phyloP scores from a whole-genome alignment of 2,329 filamentous ascomycete genomes.

The Pseudopithomyces maydicus region DNA sequence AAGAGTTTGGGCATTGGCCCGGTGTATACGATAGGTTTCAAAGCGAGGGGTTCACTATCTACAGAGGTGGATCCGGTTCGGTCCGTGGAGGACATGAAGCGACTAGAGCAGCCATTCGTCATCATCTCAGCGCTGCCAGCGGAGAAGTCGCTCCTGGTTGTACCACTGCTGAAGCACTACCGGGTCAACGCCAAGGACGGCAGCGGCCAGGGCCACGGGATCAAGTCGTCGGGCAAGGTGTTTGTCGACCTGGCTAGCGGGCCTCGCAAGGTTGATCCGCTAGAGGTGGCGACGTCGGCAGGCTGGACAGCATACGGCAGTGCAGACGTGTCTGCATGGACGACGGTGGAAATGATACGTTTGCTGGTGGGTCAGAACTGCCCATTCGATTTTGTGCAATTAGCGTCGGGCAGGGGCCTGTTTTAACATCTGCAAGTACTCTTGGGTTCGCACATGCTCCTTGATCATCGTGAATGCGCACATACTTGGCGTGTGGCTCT shows the following conservation, averaged over 20 bases:
- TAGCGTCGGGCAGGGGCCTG: constrained; percentile 67
- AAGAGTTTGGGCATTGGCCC: constrained; percentile 76
- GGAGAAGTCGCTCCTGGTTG: constrained; percentile 78
- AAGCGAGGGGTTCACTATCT: constrained; percentile 62
- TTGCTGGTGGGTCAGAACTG: constrained; percentile 85
- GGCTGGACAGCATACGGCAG: constrained; percentile 82
- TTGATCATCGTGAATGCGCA: neutral
- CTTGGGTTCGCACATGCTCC: neutral
- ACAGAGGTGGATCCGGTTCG: constrained; percentile 68
- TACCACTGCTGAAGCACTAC: constrained; percentile 77
- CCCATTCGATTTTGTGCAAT: constrained; percentile 81
- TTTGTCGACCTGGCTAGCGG: constrained; percentile 80
- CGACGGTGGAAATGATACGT: constrained; percentile 79
- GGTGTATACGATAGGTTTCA: constrained; percentile 85
- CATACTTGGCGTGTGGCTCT: too few species aligned
- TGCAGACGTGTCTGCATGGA: constrained; percentile 81
- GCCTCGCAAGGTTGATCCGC: constrained; percentile 68
- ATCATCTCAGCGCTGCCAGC: constrained; percentile 79
- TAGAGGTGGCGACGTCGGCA: constrained; percentile 71
- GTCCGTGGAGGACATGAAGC: constrained; percentile 79
- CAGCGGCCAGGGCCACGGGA: constrained; percentile 30
- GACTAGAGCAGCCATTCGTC: constrained; percentile 78
- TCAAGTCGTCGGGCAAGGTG: constrained; percentile 61
- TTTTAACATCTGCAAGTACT: constrained; percentile 43
- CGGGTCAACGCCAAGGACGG: constrained; percentile 52